A percentile compares a stretch with the other conserved stretches of the same genome.
Conservation (phyloP, 2,329 filamentous ascomycete species). For the Ophiocordyceps australis region DNA sequence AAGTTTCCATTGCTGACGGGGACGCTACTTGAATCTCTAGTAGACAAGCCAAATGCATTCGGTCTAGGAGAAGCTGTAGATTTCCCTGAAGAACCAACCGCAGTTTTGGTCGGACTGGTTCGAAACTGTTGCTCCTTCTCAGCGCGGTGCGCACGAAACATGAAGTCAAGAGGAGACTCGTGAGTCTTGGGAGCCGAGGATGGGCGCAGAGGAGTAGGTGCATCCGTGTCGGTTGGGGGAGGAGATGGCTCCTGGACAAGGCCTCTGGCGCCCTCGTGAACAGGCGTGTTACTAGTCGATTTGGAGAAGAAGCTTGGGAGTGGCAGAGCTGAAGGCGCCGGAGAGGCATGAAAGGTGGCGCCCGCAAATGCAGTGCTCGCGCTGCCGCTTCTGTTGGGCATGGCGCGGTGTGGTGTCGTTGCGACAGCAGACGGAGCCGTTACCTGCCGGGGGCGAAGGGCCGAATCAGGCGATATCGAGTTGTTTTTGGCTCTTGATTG, state of each 20-base stretch:
- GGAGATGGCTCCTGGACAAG: slow-evolving; percentile 24
- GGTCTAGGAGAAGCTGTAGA: no score
- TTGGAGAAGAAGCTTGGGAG: slow-evolving; percentile 76
- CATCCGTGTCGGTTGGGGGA: slow-evolving; percentile 32
- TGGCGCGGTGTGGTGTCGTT: slow-evolving; percentile 23
- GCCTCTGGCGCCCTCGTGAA: slow-evolving; percentile 15
- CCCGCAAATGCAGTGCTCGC: slow-evolving; percentile 68
- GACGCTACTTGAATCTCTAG: no score
- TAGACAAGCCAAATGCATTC: no score
- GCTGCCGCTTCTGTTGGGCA: slow-evolving; percentile 23
- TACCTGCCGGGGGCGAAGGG: slow-evolving; percentile 19
- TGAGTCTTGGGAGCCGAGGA: slow-evolving; percentile 15
- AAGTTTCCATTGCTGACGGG: no score
- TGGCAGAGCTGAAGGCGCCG: slow-evolving; percentile 74
- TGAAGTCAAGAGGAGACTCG: slow-evolving; percentile 70
- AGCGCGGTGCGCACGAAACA: slow-evolving; percentile 75
- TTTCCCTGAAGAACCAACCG: no score
- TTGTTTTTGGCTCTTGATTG: slow-evolving; percentile 14
- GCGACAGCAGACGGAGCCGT: no score
- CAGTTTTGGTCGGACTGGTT: no score
- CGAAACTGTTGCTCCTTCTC: slow-evolving; percentile 47
- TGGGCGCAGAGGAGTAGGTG: slow-evolving; percentile 23
- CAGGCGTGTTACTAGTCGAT: slow-evolving; percentile 48
- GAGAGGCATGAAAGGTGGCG: slow-evolving; percentile 87
- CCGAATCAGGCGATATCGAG: slow-evolving; percentile 21